These are phyloP conservation scores for Brettanomyces naardenensis DNA, from an alignment of 805 yeast genomes.

Conservation along the genomic window DNA sequence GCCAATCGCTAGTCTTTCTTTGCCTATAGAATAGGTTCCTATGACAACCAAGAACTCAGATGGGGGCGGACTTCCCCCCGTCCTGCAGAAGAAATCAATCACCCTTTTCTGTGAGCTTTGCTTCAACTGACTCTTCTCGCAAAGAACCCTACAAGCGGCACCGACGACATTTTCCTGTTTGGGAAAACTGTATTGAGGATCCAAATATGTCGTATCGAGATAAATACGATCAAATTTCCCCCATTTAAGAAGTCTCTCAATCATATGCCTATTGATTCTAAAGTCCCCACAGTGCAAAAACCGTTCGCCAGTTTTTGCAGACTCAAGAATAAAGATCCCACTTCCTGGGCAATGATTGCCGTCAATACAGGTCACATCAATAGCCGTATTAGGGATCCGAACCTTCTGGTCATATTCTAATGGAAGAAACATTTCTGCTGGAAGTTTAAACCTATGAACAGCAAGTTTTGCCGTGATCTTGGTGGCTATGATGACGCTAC, in stretches of 20 bases:
- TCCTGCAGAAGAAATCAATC: conserved; percentile 27
- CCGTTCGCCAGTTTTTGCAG: conserved; percentile 20
- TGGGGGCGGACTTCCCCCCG: not conserved
- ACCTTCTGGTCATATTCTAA: conserved; percentile 32
- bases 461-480: conserved; percentile 57
- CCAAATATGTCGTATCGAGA: conserved; percentile 84
- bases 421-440: conserved; percentile 27
- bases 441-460: conserved; percentile 45
- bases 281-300: conserved; percentile 91
- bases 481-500: conserved; percentile 60
- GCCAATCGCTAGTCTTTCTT: conserved; percentile 73
- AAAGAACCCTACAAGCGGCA: conserved; percentile 44
- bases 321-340: conserved; percentile 66
- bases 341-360: conserved; percentile 99
- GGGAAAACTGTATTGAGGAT: conserved; percentile 71
- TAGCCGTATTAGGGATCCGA: conserved; percentile 31
- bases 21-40: conserved; percentile 91
- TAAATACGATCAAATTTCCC: conserved; percentile 53
- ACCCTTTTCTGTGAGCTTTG: conserved; percentile 24
- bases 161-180: conserved; percentile 62
- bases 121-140: conserved; percentile 20
- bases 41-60: conserved; percentile 43
- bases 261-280: conserved; percentile 52
- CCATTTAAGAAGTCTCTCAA: conserved; percentile 26
- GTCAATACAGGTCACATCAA: conserved; percentile 55